These are phyloP conservation scores for Bolboschoenoplectus hybrid DNA, from an alignment of 202 grass and related monocot genomes.

Conservation along the genomic window DNA sequence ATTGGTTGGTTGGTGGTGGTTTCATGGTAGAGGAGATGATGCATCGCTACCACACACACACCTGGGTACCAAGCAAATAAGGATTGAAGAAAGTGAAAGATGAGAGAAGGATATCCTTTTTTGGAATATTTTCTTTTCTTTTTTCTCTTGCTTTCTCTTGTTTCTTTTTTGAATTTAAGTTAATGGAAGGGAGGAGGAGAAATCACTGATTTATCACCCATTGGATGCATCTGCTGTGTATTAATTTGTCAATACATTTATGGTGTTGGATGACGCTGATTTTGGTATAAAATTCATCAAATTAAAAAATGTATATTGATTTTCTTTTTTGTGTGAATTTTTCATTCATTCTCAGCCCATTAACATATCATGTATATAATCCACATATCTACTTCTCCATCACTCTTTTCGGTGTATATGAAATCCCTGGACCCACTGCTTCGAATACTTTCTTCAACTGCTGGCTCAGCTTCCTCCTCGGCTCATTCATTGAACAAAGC, in stretches of 20 bases:
- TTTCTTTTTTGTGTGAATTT: too few species aligned
- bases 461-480: too few species aligned
- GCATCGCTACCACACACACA: conserved; percentile 43
- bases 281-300: background rate
- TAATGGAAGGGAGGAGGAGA: background rate
- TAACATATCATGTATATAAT: too few species aligned
- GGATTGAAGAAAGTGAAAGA: conserved; percentile 39
- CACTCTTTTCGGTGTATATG: too few species aligned
- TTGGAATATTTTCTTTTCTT: background rate
- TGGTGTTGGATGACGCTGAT: background rate
- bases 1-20: conserved; percentile 48
- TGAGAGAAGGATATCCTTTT: background rate
- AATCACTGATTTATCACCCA: background rate
- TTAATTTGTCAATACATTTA: background rate
- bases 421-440: too few species aligned
- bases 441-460: too few species aligned
- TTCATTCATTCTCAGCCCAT: too few species aligned
- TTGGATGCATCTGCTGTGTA: background rate
- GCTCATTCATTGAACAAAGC: too few species aligned
- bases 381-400: too few species aligned
- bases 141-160: background rate
- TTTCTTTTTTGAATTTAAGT: background rate
- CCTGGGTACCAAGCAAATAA: conserved; percentile 30
- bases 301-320: too few species aligned
- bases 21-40: conserved; percentile 32